These are phyloP conservation scores for Fusarium sp. DNA, from an alignment of 2,329 filamentous ascomycete species.

Conservation along the genomic window DNA sequence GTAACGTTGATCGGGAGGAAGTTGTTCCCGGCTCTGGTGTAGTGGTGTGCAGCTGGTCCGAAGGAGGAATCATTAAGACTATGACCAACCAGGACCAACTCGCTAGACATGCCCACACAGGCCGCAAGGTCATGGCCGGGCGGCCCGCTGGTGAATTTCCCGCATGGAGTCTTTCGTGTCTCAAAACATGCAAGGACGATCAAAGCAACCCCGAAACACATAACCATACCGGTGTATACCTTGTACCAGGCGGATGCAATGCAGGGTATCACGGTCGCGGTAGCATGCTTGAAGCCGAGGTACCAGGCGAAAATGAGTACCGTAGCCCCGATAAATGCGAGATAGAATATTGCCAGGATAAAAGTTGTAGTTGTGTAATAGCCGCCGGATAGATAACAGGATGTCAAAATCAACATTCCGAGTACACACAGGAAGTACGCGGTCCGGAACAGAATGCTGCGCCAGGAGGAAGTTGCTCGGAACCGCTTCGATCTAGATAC, in stretches of 20 bases:
- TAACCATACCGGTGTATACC: not conserved
- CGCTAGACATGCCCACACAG: too few species aligned
- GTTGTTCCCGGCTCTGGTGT: too few species aligned
- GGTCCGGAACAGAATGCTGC: not conserved
- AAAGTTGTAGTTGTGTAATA: slow-evolving; percentile 19
- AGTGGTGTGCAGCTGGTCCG: too few species aligned
- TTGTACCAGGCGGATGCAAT: slow-evolving; percentile 19
- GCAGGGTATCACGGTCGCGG: slow-evolving; percentile 9
- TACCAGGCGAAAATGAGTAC: not conserved
- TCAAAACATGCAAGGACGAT: slow-evolving; percentile 19
- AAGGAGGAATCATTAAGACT: too few species aligned
- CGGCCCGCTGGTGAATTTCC: slow-evolving; percentile 26
- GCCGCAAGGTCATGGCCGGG: too few species aligned
- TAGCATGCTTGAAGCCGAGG: not conserved
- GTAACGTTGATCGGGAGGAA: too few species aligned
- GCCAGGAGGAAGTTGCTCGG: not conserved
- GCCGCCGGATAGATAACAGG: not conserved
- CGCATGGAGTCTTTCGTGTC: slow-evolving; percentile 22
- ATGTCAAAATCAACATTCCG: not conserved
- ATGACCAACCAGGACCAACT: too few species aligned
- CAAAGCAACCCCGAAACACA: not conserved
- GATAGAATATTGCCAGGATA: not conserved
- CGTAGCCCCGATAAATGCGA: not conserved
- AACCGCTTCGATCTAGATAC: too few species aligned
- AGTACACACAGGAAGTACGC: not conserved